Percentiles rank a stretch among this genome's conserved stretches.
Conservation (phyloP, 495 filamentous ascomycete genomes). For the Xylaria telfairii region DNA sequence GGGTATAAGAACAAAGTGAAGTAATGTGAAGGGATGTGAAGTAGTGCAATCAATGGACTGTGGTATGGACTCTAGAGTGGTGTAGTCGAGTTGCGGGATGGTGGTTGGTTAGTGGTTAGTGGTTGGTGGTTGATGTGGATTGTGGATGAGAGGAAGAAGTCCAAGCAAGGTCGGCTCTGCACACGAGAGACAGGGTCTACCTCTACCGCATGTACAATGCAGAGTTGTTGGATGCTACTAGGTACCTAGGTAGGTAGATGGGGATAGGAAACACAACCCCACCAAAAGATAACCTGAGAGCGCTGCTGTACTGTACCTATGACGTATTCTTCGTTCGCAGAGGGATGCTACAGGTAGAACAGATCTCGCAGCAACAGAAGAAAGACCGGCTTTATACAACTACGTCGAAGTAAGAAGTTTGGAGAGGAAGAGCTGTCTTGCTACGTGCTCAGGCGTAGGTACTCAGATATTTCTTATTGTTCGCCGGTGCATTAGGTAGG, state of each 20-base stretch:
- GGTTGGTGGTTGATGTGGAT: background rate
- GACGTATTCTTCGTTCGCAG: constrained; percentile 20
- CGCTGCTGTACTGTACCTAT: background rate
- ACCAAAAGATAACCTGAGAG: background rate
- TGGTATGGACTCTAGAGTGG: background rate
- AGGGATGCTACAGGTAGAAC: background rate
- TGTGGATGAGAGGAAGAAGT: background rate
- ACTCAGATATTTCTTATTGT: background rate
- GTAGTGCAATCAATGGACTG: background rate
- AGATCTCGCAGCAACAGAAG: background rate
- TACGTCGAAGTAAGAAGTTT: background rate
- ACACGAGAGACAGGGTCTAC: background rate
- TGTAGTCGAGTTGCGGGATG: background rate
- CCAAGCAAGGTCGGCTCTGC: background rate
- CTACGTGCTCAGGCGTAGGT: background rate
- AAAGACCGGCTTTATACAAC: constrained; percentile 1
- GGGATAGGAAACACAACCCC: constrained; percentile 1
- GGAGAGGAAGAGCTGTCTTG: background rate
- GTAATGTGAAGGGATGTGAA: background rate
- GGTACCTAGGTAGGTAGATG: background rate
- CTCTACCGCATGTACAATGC: no score
- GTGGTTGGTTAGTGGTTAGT: background rate
- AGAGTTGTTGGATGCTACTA: no score
- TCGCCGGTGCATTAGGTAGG: background rate
- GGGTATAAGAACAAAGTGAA: background rate